Evolutionary conservation across 2,329 filamentous ascomycete species (phyloP).

Genomic region (Aspergillus sp.): DNA sequence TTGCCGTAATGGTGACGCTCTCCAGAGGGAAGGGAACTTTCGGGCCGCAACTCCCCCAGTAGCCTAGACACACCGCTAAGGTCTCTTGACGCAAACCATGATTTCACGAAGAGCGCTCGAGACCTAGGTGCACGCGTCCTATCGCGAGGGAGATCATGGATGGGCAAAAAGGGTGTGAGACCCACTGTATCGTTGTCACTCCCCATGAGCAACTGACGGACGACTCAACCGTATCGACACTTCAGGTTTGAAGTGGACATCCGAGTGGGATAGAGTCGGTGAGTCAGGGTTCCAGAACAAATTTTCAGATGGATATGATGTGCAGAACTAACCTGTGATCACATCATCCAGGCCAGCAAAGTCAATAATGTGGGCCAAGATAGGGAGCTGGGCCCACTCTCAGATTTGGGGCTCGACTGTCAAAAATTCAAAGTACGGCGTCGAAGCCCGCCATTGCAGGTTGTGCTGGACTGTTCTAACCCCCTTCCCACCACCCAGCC

Average conservation of each 20-base stretch:
- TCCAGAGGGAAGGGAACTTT: background rate
- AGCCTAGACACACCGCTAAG: constrained; percentile 12
- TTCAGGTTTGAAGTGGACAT: background rate
- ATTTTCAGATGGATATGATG: constrained; percentile 15
- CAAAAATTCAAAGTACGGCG: background rate
- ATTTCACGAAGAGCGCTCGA: constrained; percentile 19
- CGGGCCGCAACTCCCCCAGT: constrained; percentile 6
- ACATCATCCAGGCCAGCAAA: constrained; percentile 24
- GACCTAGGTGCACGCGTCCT: background rate
- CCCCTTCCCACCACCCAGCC: too few relatives aligned
- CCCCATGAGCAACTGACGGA: background rate
- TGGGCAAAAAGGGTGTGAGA: background rate
- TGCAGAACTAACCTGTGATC: constrained; percentile 21
- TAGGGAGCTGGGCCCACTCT: constrained; percentile 1
- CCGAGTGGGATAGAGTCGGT: constrained; percentile 17
- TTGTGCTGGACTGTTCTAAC: background rate
- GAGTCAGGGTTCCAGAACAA: constrained; percentile 25
- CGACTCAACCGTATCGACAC: background rate
- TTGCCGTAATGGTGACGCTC: constrained; percentile 15
- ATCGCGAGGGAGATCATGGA: background rate
- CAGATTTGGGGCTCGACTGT: background rate
- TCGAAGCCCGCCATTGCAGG: background rate
- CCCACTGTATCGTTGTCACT: constrained; percentile 5
- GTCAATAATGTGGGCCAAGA: constrained; percentile 22
- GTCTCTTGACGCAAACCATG: constrained; percentile 23